phyloP scores from a whole-genome alignment of 164 flowering plant genomes.

The Houttuynia cordata region DNA sequence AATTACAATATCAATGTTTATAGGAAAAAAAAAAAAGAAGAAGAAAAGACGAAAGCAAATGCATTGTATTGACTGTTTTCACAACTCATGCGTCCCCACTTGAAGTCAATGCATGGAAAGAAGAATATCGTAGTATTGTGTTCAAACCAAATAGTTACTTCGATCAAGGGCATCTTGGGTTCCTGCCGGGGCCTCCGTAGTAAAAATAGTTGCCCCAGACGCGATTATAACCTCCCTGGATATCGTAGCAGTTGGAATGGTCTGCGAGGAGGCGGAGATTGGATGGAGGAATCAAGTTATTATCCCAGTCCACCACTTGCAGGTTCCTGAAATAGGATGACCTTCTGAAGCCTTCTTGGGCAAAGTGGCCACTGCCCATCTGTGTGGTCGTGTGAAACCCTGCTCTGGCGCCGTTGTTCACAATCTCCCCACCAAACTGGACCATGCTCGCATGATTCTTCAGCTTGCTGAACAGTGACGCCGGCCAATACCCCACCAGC shows the following conservation, averaged over 20 bases:
- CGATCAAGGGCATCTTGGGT: constrained; percentile 57
- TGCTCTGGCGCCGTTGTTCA: constrained; percentile 40
- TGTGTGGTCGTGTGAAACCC: constrained; percentile 80
- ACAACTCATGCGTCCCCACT: too few species aligned
- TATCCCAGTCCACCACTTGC: constrained; percentile 90
- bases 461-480: constrained; percentile 1
- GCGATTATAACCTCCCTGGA: constrained; percentile 49
- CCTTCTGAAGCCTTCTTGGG: constrained; percentile 72
- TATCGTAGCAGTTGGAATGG: constrained; percentile 74
- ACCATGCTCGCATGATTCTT: constrained; percentile 7
- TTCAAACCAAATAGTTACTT: too few species aligned
- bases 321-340: constrained; percentile 80
- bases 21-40: too few species aligned
- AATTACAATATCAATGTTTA: too few species aligned
- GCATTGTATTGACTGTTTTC: too few species aligned
- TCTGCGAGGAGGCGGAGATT: constrained; percentile 64
- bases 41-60: too few species aligned
- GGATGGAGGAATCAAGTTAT: constrained; percentile 58
- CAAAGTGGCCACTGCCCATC: constrained; percentile 97
- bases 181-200: constrained; percentile 96
- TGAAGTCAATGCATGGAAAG: too few species aligned
- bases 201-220: constrained; percentile 94
- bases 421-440: constrained; percentile 29
- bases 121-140: too few species aligned
- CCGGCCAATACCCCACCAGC: constrained; percentile 8